Evolutionary conservation across 2,329 filamentous ascomycete species (phyloP).

Genomic region (Ceratocystis huliohia): DNA sequence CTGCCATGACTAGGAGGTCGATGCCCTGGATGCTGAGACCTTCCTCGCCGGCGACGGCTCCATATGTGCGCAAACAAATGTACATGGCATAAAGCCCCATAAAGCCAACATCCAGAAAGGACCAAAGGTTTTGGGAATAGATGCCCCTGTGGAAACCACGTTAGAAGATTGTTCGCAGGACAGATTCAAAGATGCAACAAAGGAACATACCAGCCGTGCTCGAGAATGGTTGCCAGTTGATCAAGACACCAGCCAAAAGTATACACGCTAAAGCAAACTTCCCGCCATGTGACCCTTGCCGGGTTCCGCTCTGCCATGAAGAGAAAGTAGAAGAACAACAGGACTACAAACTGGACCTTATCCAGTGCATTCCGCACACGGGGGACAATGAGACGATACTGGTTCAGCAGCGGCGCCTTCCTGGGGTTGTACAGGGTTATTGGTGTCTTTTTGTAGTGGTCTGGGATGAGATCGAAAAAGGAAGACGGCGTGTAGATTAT

Average conservation of each 20-base stretch:
- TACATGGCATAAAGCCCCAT: constrained; percentile 59
- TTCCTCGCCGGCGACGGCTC: constrained; percentile 39
- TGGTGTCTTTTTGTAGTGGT: constrained; percentile 72
- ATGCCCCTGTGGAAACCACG: constrained; percentile 44
- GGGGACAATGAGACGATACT: constrained; percentile 74
- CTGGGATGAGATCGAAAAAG: constrained; percentile 72
- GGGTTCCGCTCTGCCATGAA: constrained; percentile 59
- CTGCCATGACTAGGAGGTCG: constrained; percentile 63
- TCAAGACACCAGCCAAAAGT: constrained; percentile 68
- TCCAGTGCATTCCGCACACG: constrained; percentile 65
- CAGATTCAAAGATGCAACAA: background rate
- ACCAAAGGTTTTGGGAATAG: constrained; percentile 81
- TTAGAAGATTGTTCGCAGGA: background rate
- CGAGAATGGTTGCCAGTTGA: constrained; percentile 62
- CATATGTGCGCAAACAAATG: constrained; percentile 53
- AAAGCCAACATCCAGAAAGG: constrained; percentile 71
- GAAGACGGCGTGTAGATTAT: constrained; percentile 72
- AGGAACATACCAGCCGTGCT: constrained; percentile 48
- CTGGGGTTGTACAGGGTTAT: constrained; percentile 71
- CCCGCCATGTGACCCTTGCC: constrained; percentile 42
- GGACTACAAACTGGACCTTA: constrained; percentile 56
- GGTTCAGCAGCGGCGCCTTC: constrained; percentile 63
- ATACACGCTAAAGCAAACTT: constrained; percentile 59
- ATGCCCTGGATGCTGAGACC: constrained; percentile 52
- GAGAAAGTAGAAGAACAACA: constrained; percentile 55